These are phyloP conservation scores for Vinca minor DNA, from an alignment of 257 asterid genomes.

Conservation along the genomic window DNA sequence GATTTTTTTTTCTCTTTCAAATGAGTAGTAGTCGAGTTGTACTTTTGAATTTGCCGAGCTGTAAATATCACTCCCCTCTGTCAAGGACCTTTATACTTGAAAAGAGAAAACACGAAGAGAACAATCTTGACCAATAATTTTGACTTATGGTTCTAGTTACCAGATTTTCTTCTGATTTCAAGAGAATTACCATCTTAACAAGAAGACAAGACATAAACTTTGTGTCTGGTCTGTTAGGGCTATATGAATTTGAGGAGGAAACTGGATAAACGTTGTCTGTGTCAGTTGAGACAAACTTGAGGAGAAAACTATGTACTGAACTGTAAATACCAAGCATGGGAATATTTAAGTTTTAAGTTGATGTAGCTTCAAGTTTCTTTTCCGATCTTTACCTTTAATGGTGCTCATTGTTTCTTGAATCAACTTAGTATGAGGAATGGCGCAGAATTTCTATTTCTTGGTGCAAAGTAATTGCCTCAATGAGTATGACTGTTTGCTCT, in stretches of 20 bases:
- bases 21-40: no score
- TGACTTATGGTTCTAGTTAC: not conserved
- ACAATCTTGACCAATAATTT: no score
- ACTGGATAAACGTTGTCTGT: no score
- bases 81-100: not conserved
- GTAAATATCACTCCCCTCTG: not conserved
- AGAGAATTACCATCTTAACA: not conserved
- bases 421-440: not conserved
- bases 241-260: no score
- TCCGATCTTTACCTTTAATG: not conserved
- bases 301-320: no score
- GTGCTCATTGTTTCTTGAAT: not conserved
- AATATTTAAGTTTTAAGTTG: no score
- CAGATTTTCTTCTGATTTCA: not conserved
- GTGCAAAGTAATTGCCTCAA: not conserved
- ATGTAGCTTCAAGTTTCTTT: not conserved
- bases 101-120: not conserved
- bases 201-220: no score
- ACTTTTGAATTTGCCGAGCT: no score
- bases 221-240: no score
- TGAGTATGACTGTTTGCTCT: not conserved
- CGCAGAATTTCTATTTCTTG: not conserved
- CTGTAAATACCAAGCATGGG: not conserved
- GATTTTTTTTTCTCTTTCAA: no score
- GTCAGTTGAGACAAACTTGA: no score